Evolutionary conservation across 2,329 filamentous ascomycete genomes (phyloP), one percentile per base, ranked within the genome.

Genomic region (Didymella keratinophila): DNA sequence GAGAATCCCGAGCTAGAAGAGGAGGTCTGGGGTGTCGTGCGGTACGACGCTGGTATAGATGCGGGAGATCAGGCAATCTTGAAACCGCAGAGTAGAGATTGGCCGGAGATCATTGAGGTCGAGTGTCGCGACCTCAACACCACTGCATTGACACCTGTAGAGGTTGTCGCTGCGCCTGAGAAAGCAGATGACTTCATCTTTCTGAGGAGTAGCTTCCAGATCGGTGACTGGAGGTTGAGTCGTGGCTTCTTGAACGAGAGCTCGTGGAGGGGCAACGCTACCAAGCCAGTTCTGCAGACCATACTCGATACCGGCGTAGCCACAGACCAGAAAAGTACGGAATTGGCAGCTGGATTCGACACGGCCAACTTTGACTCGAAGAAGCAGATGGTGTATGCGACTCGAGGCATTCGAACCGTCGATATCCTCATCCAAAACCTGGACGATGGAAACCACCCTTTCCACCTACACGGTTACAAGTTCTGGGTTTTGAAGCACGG

Each of bases 401-500:
- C 76, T 0, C 70, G 64, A 2, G 70, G 67, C 18, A 66, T 76
- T 20, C 73, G 73, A 32, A 75, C 70, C 4, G 69, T 79, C 30
- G 78, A 79, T 54, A 66, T 75, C 36, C 51, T 73, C 2, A 50
- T 75, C 37, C 75, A 78, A 47, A 74, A 80, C 46, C 75, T 66
- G 65, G 72, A 56, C 57, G 69, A 72, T 50, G 71, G 69, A 21
- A 72, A 61, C 45, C 83, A 84, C 57, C 83, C 81, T 0, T 82
- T 83, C 69, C 82, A 83, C 62, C 73, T 83, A 1, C 82, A 84
- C 74, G 82, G 81, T 2, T 80, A 90, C 49, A 78, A 86, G 4
- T 93, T 93, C 80, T 90, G 91, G 68, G 81, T 88, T 4, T 72
- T 92, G 74, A 70, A 76, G 3, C 68, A 68, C 14, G 67, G 66